Conservation (phyloP, 1,139 yeast genomes). For the Lodderomyces pseudojiufengensis region DNA sequence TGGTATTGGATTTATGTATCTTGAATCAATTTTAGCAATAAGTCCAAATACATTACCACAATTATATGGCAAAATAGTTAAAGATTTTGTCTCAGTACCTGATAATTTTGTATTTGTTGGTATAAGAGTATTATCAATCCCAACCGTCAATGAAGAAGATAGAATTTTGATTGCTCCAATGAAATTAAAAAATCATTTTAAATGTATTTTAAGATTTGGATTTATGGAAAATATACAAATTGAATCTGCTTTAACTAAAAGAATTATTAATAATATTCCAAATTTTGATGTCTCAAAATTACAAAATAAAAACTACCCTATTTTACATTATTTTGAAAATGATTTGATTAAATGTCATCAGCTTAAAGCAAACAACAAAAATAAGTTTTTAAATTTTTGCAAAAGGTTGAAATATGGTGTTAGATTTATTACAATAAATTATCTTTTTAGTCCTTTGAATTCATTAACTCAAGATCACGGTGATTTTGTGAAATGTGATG, state of each 20-base stretch:
- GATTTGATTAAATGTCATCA: slow-evolving; percentile 28
- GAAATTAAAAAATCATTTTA: slow-evolving; percentile 40
- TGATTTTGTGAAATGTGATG: slow-evolving; percentile 19
- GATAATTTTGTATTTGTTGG: slow-evolving; percentile 40
- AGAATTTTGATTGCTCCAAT: slow-evolving; percentile 37
- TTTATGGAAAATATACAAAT: slow-evolving; percentile 41
- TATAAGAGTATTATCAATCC: slow-evolving; percentile 38
- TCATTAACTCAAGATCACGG: slow-evolving; percentile 27
- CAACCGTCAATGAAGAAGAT: slow-evolving; percentile 35
- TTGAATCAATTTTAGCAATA: slow-evolving; percentile 27
- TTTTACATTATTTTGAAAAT: slow-evolving; percentile 37
- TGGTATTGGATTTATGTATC: slow-evolving; percentile 42
- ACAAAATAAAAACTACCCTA: slow-evolving; percentile 15
- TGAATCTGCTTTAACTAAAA: slow-evolving; percentile 21
- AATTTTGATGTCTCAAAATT: slow-evolving; percentile 2
- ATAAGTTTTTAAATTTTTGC: slow-evolving; percentile 17
- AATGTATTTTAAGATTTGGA: slow-evolving; percentile 45
- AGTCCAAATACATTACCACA: slow-evolving; percentile 44
- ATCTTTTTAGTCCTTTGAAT: slow-evolving; percentile 26
- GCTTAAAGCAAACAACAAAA: slow-evolving; percentile 13
- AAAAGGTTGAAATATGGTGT: slow-evolving; percentile 13
- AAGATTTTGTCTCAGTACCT: slow-evolving; percentile 41
- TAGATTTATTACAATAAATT: slow-evolving; percentile 23
- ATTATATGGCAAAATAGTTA: slow-evolving; percentile 32
- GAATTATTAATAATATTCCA: slow-evolving; percentile 26